Conservation (phyloP, 345 rosid species). For the Raphanus sativus region DNA sequence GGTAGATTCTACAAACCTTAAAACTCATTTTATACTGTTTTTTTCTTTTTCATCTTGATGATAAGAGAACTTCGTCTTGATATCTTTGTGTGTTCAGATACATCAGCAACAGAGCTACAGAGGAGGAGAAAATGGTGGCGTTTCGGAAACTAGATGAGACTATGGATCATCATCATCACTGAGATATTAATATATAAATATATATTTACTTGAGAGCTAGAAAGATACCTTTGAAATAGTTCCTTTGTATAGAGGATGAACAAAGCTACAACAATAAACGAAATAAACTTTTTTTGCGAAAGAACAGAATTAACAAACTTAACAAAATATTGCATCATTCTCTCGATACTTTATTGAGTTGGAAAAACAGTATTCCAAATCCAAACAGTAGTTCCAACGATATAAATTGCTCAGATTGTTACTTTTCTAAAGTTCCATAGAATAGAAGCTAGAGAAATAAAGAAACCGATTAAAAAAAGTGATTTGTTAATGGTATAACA, state of each 20-base stretch:
- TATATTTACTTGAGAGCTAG: slow-evolving; percentile 33
- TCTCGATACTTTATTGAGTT: background rate
- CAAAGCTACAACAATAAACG: background rate
- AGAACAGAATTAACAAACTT: background rate
- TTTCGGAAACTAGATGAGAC: slow-evolving; percentile 50
- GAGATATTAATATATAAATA: slow-evolving; percentile 26
- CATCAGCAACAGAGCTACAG: slow-evolving; percentile 43
- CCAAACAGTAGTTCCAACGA: background rate
- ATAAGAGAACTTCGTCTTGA: background rate
- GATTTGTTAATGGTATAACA: too few relatives aligned
- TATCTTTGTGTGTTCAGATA: slow-evolving; percentile 19
- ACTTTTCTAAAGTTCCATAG: background rate
- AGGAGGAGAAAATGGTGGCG: slow-evolving; percentile 84
- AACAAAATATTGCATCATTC: background rate
- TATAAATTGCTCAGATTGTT: background rate
- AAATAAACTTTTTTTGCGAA: too few relatives aligned
- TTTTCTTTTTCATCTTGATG: background rate
- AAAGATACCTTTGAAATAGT: slow-evolving; percentile 14
- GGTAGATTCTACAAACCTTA: slow-evolving; percentile 36
- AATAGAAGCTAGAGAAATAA: background rate
- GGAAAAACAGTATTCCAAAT: background rate
- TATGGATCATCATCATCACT: slow-evolving; percentile 19
- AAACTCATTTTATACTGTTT: background rate
- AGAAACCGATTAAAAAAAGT: background rate
- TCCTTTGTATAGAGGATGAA: slow-evolving; percentile 25